Evolutionary conservation across 352 stramenopile species (phyloP).

Genomic region (Hyaloperonospora brassicae): DNA sequence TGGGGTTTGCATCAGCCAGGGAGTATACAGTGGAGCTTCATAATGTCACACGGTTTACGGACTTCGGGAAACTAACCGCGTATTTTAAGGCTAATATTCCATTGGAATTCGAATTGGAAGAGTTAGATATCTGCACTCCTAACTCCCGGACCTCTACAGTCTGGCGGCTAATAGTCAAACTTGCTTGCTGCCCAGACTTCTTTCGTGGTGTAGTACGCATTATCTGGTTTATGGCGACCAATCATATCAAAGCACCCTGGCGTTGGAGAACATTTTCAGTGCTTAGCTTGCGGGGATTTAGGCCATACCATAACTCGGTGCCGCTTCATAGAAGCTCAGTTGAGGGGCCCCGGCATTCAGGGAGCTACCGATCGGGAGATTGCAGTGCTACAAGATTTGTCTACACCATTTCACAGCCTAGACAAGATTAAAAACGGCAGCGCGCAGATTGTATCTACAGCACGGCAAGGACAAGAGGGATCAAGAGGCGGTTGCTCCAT

Average conservation of each 20-base stretch:
- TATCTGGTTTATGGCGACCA: not conserved
- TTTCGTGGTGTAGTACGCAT: not conserved
- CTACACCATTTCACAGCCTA: no score
- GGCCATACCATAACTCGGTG: not conserved
- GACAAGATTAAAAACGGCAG: no score
- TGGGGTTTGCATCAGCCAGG: not conserved
- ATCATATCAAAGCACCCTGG: not conserved
- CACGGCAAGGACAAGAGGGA: no score
- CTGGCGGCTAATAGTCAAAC: not conserved
- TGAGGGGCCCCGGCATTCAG: not conserved
- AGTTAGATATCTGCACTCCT: not conserved
- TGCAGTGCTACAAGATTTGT: no score
- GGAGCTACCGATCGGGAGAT: not conserved
- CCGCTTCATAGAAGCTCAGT: not conserved
- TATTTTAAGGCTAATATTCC: not conserved
- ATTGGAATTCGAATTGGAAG: not conserved
- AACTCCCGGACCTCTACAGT: constrained; percentile 1
- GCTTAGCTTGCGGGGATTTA: not conserved
- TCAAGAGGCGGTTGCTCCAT: no score
- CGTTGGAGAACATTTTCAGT: not conserved
- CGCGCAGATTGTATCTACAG: no score
- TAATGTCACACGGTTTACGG: not conserved
- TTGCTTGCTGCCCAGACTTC: constrained; percentile 1
- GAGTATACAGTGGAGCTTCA: not conserved
- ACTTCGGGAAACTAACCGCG: not conserved